Evolutionary conservation across 306 rosid species (phyloP).

Genomic region (Prunus mongolica): DNA sequence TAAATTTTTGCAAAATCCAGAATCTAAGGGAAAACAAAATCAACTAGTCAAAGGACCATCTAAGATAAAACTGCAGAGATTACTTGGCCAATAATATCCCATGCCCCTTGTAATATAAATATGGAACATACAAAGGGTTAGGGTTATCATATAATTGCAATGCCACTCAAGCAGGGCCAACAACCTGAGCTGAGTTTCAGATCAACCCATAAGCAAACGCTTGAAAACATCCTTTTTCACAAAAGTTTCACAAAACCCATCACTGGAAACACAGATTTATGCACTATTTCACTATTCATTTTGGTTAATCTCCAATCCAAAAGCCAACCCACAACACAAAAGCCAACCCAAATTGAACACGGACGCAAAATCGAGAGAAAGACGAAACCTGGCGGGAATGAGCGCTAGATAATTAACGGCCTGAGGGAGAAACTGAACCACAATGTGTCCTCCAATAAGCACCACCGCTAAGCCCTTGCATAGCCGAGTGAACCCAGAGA

Average conservation of each 20-base stretch:
- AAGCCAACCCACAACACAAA: background rate
- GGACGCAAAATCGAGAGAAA: background rate
- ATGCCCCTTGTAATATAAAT: background rate
- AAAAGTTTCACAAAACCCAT: background rate
- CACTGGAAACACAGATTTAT: background rate
- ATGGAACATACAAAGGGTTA: background rate
- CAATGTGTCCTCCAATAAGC: conserved; percentile 63
- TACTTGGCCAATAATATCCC: background rate
- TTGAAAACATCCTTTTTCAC: background rate
- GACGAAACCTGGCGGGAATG: conserved; percentile 73
- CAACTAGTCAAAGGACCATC: background rate
- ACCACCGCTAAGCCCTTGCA: conserved; percentile 77
- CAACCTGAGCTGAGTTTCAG: background rate
- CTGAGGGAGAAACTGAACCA: conserved; percentile 59
- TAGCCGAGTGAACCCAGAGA: conserved; percentile 67
- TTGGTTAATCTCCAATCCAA: background rate
- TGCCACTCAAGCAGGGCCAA: background rate
- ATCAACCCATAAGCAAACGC: background rate
- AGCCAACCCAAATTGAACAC: background rate
- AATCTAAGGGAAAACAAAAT: background rate
- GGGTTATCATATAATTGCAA: background rate
- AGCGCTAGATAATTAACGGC: conserved; percentile 68
- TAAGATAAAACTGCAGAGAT: background rate
- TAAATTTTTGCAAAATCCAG: background rate
- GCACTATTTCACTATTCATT: background rate